These are phyloP conservation scores for Schoenoplectus triqueter DNA, from an alignment of 202 grass and related monocot species.

Conservation along the genomic window DNA sequence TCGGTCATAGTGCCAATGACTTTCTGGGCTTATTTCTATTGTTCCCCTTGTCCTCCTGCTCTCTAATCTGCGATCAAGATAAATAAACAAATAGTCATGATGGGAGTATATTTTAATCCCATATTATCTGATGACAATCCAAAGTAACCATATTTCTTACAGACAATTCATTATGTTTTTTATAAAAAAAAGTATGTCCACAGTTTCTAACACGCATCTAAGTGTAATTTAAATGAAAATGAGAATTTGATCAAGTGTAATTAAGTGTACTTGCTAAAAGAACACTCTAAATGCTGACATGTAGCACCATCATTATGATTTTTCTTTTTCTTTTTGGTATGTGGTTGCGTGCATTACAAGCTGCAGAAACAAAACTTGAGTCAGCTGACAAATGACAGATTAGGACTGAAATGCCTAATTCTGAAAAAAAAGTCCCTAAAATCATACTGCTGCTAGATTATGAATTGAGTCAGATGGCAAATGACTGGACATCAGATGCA, in stretches of 20 bases:
- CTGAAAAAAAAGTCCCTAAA: background rate
- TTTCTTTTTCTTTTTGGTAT: background rate
- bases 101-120: background rate
- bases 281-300: background rate
- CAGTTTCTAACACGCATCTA: background rate
- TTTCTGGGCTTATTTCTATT: constrained; percentile 23
- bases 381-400: background rate
- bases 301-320: background rate
- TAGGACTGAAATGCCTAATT: background rate
- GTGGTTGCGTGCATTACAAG: background rate
- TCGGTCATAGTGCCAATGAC: background rate
- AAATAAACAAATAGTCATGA: background rate
- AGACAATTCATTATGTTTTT: background rate
- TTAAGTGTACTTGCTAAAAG: background rate
- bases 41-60: background rate
- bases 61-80: constrained; percentile 22
- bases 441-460: background rate
- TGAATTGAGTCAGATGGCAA: background rate
- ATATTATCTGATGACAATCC: background rate
- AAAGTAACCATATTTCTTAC: background rate
- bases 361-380: background rate
- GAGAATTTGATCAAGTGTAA: constrained; percentile 10
- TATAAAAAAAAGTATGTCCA: background rate
- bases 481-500: background rate
- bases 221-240: background rate